A percentile compares a stretch with the other conserved stretches of the same genome.
These are phyloP conservation scores for Herpotrichia juniperi DNA, from an alignment of 2,329 filamentous ascomycete species.

Conservation along the genomic window DNA sequence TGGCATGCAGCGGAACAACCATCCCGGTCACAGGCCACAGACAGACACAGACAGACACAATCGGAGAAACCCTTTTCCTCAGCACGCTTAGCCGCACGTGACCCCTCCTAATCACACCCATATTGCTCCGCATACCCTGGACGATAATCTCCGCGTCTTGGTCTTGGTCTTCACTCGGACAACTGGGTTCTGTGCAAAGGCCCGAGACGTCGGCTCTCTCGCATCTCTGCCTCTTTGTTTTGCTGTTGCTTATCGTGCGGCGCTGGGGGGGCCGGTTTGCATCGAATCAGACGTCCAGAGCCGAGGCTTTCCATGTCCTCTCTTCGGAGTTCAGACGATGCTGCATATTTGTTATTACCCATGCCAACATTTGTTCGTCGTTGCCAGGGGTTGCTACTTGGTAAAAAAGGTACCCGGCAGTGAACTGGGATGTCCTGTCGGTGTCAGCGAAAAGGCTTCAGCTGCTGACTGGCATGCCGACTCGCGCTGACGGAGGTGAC, in stretches of 20 bases:
- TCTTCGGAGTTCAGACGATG: constrained; percentile 9
- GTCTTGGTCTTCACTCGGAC: neutral
- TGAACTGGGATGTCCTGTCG: neutral
- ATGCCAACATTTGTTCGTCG: neutral
- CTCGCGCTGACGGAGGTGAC: constrained; percentile 2
- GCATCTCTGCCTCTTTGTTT: neutral
- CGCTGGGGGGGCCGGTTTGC: neutral
- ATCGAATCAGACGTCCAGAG: constrained; percentile 6
- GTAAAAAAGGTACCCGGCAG: constrained; percentile 29
- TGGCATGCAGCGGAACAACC: neutral
- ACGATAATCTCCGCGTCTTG: constrained; percentile 2
- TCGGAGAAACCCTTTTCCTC: neutral
- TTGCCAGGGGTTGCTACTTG: constrained; percentile 15
- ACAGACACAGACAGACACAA: too few relatives aligned
- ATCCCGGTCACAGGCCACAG: too few relatives aligned
- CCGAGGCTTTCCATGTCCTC: neutral
- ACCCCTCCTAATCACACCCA: neutral
- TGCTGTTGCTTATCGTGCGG: constrained; percentile 1
- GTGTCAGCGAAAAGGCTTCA: neutral
- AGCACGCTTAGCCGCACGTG: too few relatives aligned
- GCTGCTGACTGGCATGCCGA: constrained; percentile 6
- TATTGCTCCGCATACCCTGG: neutral
- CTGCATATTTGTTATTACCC: constrained; percentile 2
- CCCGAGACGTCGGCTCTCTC: neutral
- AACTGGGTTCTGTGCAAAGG: neutral